phyloP scores from a whole-genome alignment of 169 alveolate genomes.

The Plasmodium ovale region DNA sequence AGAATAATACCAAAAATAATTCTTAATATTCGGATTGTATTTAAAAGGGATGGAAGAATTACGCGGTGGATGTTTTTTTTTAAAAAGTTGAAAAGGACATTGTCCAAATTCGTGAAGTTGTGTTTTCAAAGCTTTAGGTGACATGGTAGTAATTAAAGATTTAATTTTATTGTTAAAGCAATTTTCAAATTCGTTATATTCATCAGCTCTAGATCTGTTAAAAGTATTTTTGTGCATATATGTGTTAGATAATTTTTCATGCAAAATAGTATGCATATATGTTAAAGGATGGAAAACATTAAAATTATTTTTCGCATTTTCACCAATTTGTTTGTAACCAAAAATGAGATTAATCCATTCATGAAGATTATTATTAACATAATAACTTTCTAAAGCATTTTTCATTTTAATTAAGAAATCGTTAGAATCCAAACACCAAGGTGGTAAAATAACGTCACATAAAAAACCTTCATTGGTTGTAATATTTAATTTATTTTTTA shows the following conservation, averaged over 20 bases:
- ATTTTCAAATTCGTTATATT: slow-evolving; percentile 43
- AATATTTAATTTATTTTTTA: slow-evolving; percentile 87
- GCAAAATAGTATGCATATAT: slow-evolving; percentile 83
- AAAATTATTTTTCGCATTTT: slow-evolving; percentile 79
- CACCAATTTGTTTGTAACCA: slow-evolving; percentile 93
- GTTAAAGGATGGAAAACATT: slow-evolving; percentile 93
- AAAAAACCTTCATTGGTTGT: slow-evolving; percentile 84
- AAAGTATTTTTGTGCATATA: slow-evolving; percentile 2
- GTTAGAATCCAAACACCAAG: slow-evolving; percentile 88
- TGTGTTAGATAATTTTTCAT: slow-evolving; percentile 46
- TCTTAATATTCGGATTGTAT: slow-evolving; percentile 4
- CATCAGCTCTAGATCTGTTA: slow-evolving; percentile 64
- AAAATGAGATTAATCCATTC: slow-evolving; percentile 98
- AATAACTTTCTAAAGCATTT: slow-evolving; percentile 95
- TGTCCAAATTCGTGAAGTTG: slow-evolving; percentile 93
- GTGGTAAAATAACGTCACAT: slow-evolving; percentile 91
- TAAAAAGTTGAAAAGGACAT: slow-evolving; percentile 90
- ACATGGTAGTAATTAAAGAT: slow-evolving; percentile 81
- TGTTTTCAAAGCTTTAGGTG: slow-evolving; percentile 87
- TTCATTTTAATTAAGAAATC: slow-evolving; percentile 86
- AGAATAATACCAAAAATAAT: slow-evolving; percentile 67
- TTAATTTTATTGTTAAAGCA: slow-evolving; percentile 78
- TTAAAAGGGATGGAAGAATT: neutral
- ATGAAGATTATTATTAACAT: slow-evolving; percentile 92
- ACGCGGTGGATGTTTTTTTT: slow-evolving; percentile 86